A percentile compares a stretch with the other conserved stretches of the same genome.
phyloP scores from a whole-genome alignment of 257 asterid genomes.

The Solanum arcanum region DNA sequence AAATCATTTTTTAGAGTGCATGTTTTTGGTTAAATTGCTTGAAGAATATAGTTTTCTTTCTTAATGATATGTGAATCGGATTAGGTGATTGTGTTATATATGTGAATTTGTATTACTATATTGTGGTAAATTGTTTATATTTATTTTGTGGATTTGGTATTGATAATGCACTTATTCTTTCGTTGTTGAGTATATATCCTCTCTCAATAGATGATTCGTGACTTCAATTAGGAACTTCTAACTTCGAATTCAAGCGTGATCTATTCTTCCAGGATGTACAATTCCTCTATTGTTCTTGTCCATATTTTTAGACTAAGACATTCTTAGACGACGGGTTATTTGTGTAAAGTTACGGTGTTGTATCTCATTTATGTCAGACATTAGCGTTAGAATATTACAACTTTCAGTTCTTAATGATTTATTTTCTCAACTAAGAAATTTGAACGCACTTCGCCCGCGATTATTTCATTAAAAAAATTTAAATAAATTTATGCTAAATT shows the following conservation, averaged over 20 bases:
- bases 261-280: not conserved
- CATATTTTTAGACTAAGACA: not conserved
- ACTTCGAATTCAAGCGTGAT: not conserved
- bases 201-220: not conserved
- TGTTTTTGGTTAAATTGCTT: not conserved
- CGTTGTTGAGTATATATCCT: not conserved
- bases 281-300: not conserved
- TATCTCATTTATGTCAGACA: not conserved
- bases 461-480: no score
- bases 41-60: not conserved
- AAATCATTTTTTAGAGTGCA: not conserved
- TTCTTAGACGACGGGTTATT: not conserved
- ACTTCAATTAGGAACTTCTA: not conserved
- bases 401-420: no score
- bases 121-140: not conserved
- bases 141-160: not conserved
- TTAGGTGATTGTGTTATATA: not conserved
- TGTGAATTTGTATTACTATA: no score
- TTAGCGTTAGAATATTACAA: no score
- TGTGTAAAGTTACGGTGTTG: not conserved
- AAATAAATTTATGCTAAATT: no score
- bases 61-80: not conserved
- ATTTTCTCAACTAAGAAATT: no score
- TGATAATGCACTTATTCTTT: not conserved
- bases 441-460: no score